Base-by-base conservation (phyloP, 2,329 filamentous ascomycete genomes). In the Myriosclerotinia curreyana region DNA sequence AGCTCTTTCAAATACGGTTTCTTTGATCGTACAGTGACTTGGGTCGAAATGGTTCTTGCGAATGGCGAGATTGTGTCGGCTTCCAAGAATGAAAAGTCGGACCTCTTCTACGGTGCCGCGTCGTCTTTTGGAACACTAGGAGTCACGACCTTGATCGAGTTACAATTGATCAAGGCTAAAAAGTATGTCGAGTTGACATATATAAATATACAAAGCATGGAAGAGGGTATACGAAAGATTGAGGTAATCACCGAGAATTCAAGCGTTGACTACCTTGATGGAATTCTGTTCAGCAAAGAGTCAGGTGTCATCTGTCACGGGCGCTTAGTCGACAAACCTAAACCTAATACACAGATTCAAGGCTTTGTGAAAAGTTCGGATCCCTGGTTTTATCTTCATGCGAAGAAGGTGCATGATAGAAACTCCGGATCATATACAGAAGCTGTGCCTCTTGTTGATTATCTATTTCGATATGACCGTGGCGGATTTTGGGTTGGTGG, bases 371-470 rank as follows among this genome's bases (percentile, higher is more conserved):
- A 40, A 20, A 54, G 6, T 11, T 54, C 52, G 25, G 86, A 89
- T 68, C 82, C 84, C 0, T 89, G 86, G 86, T 87, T 86, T 68
- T 88, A 88, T 66, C 76, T 88, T 6, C 84, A 88, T 66, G 85
- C 81, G 9, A 42, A 69, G 2, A 73, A 77, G 17, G 66, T 74
- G 15, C 68, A 67, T 46, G 20, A 38, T 42, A 67, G 59, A 25
- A 69, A 63, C n/a, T 59, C 44, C 14, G 61, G 63, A 4, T 64
- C 69, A 12, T 69, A 71, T 28, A 72, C 64, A 77, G 80, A 82
- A 69, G 67, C 70, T 3, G 76, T 83, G 2, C 81, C 81, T 0
- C 68, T 81, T 0, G 73, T 75, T 11, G 80, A 83, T 50, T 86
- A 86, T 69, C 76, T 86, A 6, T 86, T 86, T 71, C 79, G 83